Conservation (phyloP, 495 filamentous ascomycete species). For the Tuber aestivum region DNA sequence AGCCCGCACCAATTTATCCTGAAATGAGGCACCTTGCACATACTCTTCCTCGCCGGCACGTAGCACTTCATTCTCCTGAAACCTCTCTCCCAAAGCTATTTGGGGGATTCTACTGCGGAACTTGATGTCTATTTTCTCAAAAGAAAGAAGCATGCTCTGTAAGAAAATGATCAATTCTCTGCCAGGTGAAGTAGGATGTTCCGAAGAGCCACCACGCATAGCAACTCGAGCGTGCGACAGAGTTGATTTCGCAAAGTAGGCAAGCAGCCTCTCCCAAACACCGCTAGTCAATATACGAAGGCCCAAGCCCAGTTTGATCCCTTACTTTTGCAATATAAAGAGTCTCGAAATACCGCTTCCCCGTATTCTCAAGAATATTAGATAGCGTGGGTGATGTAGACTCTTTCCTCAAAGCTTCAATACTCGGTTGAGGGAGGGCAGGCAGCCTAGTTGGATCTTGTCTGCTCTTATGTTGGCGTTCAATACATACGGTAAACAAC, state of each 20-base stretch:
- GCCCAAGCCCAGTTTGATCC: neutral
- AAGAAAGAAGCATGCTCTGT: conserved; percentile 62
- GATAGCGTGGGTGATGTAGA: conserved; percentile 52
- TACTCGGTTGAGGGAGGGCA: conserved; percentile 1
- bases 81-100: conserved; percentile 59
- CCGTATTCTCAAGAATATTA: conserved; percentile 61
- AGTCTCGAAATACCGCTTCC: conserved; percentile 74
- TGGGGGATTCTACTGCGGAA: conserved; percentile 70
- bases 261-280: conserved; percentile 64
- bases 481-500: neutral
- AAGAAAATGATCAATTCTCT: conserved; percentile 61
- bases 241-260: conserved; percentile 95
- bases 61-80: conserved; percentile 45
- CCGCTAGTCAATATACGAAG: conserved; percentile 33
- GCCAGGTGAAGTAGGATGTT: conserved; percentile 32
- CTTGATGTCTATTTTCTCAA: conserved; percentile 77
- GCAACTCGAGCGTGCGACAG: conserved; percentile 74
- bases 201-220: conserved; percentile 58
- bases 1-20: conserved; percentile 33
- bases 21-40: conserved; percentile 50
- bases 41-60: conserved; percentile 58
- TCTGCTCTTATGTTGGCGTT: conserved; percentile 1
- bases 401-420: conserved; percentile 11
- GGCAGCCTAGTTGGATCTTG: conserved; percentile 6
- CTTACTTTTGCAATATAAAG: conserved; percentile 81